A percentile compares a stretch with the other conserved stretches of the same genome.
Evolutionary conservation across 306 rosid species (phyloP).

Genomic region (Mimosa pudica): DNA sequence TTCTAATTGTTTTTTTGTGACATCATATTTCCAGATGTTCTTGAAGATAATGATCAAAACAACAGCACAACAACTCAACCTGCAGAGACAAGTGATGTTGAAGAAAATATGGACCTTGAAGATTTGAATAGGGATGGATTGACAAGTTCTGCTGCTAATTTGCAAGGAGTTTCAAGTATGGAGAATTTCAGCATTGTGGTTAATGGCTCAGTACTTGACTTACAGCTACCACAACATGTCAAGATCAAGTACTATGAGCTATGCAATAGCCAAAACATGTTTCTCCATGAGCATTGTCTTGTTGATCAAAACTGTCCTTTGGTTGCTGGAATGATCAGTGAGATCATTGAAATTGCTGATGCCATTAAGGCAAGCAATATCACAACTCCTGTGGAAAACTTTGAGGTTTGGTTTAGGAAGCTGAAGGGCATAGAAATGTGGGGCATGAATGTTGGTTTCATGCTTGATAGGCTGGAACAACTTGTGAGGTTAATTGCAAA

Average conservation of each 20-base stretch:
- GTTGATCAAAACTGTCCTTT: slow-evolving; percentile 55
- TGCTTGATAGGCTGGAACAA: slow-evolving; percentile 43
- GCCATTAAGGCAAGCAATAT: slow-evolving; percentile 59
- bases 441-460: slow-evolving; percentile 61
- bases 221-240: slow-evolving; percentile 42
- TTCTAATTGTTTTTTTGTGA: not conserved
- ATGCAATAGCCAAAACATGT: slow-evolving; percentile 54
- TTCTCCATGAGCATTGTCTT: slow-evolving; percentile 59
- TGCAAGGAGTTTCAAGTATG: slow-evolving; percentile 47
- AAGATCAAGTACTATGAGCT: slow-evolving; percentile 55
- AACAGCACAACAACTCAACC: slow-evolving; percentile 14
- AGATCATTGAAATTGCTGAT: slow-evolving; percentile 57
- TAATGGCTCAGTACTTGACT: slow-evolving; percentile 51
- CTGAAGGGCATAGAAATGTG: slow-evolving; percentile 47
- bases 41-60: slow-evolving; percentile 25
- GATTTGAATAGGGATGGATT: slow-evolving; percentile 36
- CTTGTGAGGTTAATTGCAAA: slow-evolving; percentile 40
- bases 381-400: slow-evolving; percentile 36
- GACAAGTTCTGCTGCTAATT: slow-evolving; percentile 37
- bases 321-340: slow-evolving; percentile 53
- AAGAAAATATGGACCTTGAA: slow-evolving; percentile 33
- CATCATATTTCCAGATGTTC: slow-evolving; percentile 20
- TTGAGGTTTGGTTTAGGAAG: slow-evolving; percentile 51
- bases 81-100: slow-evolving; percentile 35
- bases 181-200: slow-evolving; percentile 46